Conservation (phyloP, 2,329 filamentous ascomycete species). For the Cryphonectria parasitica region DNA sequence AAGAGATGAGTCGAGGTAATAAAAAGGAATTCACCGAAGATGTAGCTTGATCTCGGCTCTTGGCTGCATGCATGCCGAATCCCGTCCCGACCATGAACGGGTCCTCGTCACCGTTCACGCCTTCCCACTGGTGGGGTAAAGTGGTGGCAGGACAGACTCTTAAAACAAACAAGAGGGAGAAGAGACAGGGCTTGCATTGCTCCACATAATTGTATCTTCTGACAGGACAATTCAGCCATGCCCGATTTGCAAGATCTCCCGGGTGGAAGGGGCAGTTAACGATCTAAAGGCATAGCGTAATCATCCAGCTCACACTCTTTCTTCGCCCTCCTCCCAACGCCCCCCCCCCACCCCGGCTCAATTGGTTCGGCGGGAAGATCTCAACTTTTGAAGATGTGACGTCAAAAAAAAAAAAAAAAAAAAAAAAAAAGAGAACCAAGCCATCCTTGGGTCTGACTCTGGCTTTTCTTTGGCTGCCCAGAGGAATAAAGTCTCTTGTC, state of each 20-base stretch:
- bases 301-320: background rate
- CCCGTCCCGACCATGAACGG: background rate
- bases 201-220: background rate
- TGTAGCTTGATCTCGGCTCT: background rate
- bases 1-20: background rate
- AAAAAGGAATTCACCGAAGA: background rate
- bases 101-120: background rate
- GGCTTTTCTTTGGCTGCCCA: background rate
- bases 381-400: background rate
- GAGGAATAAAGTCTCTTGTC: background rate
- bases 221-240: background rate
- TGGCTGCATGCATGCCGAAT: background rate
- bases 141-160: background rate
- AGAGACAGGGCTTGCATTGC: background rate
- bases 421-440: background rate
- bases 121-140: background rate
- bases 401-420: background rate
- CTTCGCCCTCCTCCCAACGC: background rate
- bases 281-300: background rate
- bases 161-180: background rate
- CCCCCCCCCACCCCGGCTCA: background rate
- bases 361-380: background rate
- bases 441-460: background rate
- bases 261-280: background rate
- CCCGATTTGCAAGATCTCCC: background rate